Conservation (phyloP, 2,329 filamentous ascomycete genomes). For the Fusarium newnesense region DNA sequence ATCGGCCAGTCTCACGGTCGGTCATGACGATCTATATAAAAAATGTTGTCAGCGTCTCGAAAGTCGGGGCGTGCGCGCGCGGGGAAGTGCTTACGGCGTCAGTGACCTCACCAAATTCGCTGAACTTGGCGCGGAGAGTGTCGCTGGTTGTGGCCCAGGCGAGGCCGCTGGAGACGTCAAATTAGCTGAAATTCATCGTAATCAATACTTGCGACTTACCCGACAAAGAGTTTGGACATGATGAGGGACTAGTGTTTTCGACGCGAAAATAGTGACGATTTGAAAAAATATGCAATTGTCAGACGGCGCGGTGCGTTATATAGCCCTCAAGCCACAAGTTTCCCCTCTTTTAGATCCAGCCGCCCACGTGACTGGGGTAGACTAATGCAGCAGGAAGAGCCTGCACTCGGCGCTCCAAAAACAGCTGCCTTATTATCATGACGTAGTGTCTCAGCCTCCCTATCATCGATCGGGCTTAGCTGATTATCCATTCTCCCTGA, state of each 20-base stretch:
- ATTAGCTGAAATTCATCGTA: neutral
- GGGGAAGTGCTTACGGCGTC: neutral
- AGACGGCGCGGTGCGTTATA: neutral
- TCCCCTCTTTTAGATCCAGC: neutral
- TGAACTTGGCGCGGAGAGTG: neutral
- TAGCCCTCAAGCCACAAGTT: conserved; percentile 7
- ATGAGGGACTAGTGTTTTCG: neutral
- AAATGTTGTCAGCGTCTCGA: neutral
- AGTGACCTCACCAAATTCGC: neutral
- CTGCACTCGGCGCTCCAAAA: neutral
- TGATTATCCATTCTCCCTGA: neutral
- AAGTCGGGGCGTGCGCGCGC: neutral
- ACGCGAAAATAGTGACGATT: neutral
- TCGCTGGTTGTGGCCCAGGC: neutral
- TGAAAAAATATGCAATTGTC: neutral
- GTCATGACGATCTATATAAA: neutral
- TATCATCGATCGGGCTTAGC: neutral
- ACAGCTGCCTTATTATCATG: neutral
- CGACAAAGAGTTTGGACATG: conserved; percentile 10
- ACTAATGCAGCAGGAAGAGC: neutral
- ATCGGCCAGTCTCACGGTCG: neutral
- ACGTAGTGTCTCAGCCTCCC: neutral
- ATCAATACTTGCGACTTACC: neutral
- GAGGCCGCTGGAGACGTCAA: neutral
- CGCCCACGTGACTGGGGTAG: conserved; percentile 2